A percentile compares a stretch with the other conserved stretches of the same genome.
Conservation (phyloP, 345 rosid genomes). For the Pelargonium nanum region DNA sequence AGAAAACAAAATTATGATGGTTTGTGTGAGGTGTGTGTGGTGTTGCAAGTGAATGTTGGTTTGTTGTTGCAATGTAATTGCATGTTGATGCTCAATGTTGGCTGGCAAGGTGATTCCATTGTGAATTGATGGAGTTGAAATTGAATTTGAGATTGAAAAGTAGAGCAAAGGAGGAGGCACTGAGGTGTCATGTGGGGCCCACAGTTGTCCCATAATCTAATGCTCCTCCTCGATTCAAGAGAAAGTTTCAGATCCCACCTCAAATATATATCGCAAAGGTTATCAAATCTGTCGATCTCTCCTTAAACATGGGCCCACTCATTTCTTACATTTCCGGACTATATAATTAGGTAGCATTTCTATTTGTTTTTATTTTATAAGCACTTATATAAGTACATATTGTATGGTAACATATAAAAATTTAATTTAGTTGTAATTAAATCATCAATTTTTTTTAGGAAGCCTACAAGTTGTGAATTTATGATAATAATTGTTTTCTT, state of each 20-base stretch:
- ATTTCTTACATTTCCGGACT: not conserved
- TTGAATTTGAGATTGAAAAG: too few species aligned
- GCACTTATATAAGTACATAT: too few species aligned
- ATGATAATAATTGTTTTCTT: too few species aligned
- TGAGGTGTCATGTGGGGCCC: not conserved
- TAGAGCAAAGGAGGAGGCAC: not conserved
- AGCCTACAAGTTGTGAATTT: too few species aligned
- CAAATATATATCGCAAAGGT: not conserved
- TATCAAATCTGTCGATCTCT: not conserved
- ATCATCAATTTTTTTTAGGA: too few species aligned
- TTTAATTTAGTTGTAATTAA: too few species aligned
- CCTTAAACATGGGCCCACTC: not conserved
- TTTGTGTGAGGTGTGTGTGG: not conserved
- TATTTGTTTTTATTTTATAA: too few species aligned
- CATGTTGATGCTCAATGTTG: too few species aligned
- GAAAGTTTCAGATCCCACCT: not conserved
- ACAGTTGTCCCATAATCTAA: not conserved
- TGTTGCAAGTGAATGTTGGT: not conserved
- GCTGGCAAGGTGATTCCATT: too few species aligned
- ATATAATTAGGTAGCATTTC: too few species aligned
- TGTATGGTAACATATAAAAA: too few species aligned
- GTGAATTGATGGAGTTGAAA: not conserved
- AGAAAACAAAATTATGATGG: not conserved
- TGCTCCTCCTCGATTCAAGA: not conserved
- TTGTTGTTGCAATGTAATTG: not conserved